Percentiles rank a stretch among this genome's conserved stretches.
phyloP scores from a whole-genome alignment of 2,329 filamentous ascomycete genomes.

The Xylariaceae sp. region DNA sequence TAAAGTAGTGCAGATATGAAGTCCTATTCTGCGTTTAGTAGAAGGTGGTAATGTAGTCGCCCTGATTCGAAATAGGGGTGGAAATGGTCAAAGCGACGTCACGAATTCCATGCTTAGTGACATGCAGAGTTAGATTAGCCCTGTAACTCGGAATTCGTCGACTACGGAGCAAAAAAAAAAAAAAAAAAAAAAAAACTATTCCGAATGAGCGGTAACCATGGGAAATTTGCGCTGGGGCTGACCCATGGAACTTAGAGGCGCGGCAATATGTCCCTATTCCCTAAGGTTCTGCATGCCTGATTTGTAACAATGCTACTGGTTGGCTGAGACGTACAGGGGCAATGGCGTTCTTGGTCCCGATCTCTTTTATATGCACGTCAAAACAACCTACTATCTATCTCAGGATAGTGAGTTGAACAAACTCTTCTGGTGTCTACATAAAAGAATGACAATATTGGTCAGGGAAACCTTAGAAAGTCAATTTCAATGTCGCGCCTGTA shows the following conservation, averaged over 20 bases:
- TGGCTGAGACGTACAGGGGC: background rate
- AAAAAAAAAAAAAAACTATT: background rate
- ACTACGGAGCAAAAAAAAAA: background rate
- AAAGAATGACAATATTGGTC: background rate
- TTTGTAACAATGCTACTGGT: background rate
- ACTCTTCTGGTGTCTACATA: background rate
- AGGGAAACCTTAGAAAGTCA: background rate
- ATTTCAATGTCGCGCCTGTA: constrained; percentile 3
- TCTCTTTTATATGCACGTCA: background rate
- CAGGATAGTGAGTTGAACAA: background rate
- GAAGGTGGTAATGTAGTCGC: no score
- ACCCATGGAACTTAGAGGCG: background rate
- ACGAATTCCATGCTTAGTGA: no score
- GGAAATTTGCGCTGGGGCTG: background rate
- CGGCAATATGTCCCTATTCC: background rate
- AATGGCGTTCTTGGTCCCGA: background rate
- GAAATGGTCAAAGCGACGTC: no score
- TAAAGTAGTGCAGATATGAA: no score
- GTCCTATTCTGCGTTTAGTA: no score
- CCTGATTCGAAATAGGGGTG: no score
- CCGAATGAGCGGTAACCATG: background rate
- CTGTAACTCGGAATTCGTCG: background rate
- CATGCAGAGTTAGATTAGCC: background rate
- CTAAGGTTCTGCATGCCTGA: background rate
- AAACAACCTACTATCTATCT: background rate